Evolutionary conservation across 176 grass and related monocot genomes (phyloP), one percentile per base, ranked within the genome.

Genomic region (Guadua angustifolia): DNA sequence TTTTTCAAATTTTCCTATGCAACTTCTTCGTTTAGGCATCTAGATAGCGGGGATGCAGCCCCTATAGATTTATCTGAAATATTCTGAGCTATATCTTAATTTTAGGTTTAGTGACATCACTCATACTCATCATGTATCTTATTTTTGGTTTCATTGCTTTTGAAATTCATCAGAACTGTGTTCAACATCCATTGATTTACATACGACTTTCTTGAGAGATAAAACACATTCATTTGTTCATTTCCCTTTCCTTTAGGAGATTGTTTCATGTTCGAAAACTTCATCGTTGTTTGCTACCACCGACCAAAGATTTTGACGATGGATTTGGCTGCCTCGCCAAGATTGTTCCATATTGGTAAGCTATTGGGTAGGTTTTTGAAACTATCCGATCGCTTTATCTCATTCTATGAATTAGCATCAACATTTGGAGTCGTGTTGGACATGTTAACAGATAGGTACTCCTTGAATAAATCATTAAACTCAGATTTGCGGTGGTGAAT

Each of bases 271-370:
- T 84, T 86, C 83, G 15, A 51, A 76, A 78, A 82, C 66, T 70
- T 81, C 88, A 87, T 66, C 92, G 86, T 51, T 42, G 68, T 64
- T 72, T n/a, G n/a, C n/a, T 88, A 61, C 69, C 68, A 84, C n/a
- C 6, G 65, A 79, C 26, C 70, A n/a, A 83, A n/a, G 68, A 75
- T 46, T 69, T 81, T 61, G 81, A 79, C 39, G 89, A 76, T 60
- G 77, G 74, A 74, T 85, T 66, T 68, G 85, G 80, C 46, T 94
- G 96, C 70, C 75, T 98, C 45, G 57, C 69, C 42, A 93, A 90
- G 77, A 86, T 85, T 61, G 61, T 82, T 85, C 83, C 29, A 81
- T 79, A 74, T 70, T 95, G 95, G 95, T 95, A 95, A 84, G 69
- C n/a, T n/a, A n/a, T n/a, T n/a, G n/a, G n/a, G n/a, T n/a, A n/a